Percentiles rank a stretch among this genome's conserved stretches.
Evolutionary conservation across 495 filamentous ascomycete genomes (phyloP).

Genomic region (Astrothelium subdiscretum): DNA sequence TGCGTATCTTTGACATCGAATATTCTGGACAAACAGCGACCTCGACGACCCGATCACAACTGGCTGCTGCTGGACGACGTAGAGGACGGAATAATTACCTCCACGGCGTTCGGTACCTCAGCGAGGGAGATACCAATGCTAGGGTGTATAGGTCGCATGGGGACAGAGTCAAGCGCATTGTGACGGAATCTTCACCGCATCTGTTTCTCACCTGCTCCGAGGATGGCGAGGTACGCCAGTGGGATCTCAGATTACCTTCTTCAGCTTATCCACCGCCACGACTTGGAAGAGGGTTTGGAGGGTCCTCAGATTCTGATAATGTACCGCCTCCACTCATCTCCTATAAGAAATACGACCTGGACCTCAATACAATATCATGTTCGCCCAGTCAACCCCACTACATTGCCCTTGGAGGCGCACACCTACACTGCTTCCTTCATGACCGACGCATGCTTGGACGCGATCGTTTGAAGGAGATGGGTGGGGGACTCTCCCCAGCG

Average conservation of each 20-base stretch:
- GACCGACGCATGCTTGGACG: conserved; percentile 64
- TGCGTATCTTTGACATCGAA: conserved; percentile 66
- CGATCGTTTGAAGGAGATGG: conserved; percentile 43
- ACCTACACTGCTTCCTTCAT: conserved; percentile 65
- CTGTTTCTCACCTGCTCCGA: conserved; percentile 68
- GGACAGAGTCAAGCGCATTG: conserved; percentile 65
- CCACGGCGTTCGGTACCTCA: conserved; percentile 42
- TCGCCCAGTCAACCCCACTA: conserved; percentile 64
- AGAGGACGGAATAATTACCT: conserved; percentile 40
- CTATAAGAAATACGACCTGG: conserved; percentile 53
- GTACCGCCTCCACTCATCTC: conserved; percentile 61
- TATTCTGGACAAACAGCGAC: conserved; percentile 37
- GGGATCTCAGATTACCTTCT: conserved; percentile 58
- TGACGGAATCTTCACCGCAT: conserved; percentile 61
- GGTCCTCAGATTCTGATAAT: conserved; percentile 40
- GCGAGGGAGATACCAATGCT: conserved; percentile 49
- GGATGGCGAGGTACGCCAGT: conserved; percentile 67
- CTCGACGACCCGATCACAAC: conserved; percentile 19
- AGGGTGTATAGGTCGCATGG: conserved; percentile 56
- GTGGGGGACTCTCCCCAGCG: conserved; percentile 31
- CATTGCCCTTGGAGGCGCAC: conserved; percentile 61
- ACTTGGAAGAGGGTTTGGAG: conserved; percentile 39
- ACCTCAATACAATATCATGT: conserved; percentile 66
- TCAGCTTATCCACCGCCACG: conserved; percentile 48
- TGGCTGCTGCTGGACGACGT: conserved; percentile 31